phyloP scores from a whole-genome alignment of 1,139 yeast genomes.

The Kurtzmaniella quercitrusa region DNA sequence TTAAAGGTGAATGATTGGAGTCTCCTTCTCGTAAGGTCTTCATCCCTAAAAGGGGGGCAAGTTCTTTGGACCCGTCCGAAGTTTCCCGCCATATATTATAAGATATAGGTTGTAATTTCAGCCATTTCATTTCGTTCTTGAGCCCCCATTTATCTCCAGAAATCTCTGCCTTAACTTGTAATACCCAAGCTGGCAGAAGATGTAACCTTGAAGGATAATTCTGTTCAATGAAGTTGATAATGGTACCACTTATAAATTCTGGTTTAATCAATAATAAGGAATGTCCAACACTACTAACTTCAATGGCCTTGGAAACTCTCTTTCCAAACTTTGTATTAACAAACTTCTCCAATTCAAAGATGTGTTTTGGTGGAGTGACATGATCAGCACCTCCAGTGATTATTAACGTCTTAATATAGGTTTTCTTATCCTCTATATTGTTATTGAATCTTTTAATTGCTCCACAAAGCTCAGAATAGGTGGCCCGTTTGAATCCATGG shows the following conservation, averaged over 20 bases:
- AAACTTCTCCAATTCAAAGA: constrained; percentile 21
- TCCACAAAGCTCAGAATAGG: constrained; percentile 38
- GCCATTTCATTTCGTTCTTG: constrained; percentile 74
- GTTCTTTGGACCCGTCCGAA: constrained; percentile 19
- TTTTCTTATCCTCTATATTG: constrained; percentile 24
- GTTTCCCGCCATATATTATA: constrained; percentile 32
- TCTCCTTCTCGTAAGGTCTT: constrained; percentile 72
- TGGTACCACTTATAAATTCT: constrained; percentile 58
- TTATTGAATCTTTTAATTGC: constrained; percentile 36
- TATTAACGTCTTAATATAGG: constrained; percentile 43
- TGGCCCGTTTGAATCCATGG: constrained; percentile 42
- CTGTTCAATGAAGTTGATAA: constrained; percentile 54
- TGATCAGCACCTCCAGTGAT: constrained; percentile 57
- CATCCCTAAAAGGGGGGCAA: constrained; percentile 62
- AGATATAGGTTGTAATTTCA: constrained; percentile 48
- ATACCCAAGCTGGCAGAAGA: constrained; percentile 62
- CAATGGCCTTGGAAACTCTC: constrained; percentile 29
- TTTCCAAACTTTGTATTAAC: constrained; percentile 23
- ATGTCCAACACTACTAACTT: constrained; percentile 60
- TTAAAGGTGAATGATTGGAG: constrained; percentile 51
- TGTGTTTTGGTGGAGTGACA: constrained; percentile 45
- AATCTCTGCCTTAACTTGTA: constrained; percentile 54
- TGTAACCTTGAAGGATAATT: constrained; percentile 45
- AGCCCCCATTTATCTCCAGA: constrained; percentile 76
- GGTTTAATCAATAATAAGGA: constrained; percentile 62